Evolutionary conservation across 2,329 filamentous ascomycete genomes (phyloP).

Genomic region (Zelopaecilomyces penicillatus): DNA sequence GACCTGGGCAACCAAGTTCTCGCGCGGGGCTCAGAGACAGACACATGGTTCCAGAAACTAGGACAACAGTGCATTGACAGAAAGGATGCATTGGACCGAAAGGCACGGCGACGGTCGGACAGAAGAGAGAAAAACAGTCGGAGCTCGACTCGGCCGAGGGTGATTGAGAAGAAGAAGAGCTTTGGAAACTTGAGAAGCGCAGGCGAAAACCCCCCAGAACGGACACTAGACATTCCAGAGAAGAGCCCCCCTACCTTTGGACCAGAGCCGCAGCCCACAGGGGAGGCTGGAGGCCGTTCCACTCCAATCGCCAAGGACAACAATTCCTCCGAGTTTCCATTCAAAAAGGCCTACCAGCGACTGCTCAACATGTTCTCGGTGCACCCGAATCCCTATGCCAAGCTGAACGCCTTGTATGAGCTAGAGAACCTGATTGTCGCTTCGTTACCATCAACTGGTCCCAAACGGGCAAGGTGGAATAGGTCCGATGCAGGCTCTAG

Average conservation of each 20-base stretch:
- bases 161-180: slow-evolving; percentile 59
- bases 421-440: slow-evolving; percentile 74
- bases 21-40: slow-evolving; percentile 84
- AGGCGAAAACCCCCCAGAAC: slow-evolving; percentile 31
- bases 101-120: slow-evolving; percentile 30
- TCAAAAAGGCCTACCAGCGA: slow-evolving; percentile 68
- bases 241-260: slow-evolving; percentile 25
- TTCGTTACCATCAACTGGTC: slow-evolving; percentile 42
- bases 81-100: slow-evolving; percentile 45
- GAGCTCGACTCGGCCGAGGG: slow-evolving; percentile 39
- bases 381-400: slow-evolving; percentile 78
- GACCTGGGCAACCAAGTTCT: slow-evolving; percentile 84
- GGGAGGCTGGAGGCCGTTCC: slow-evolving; percentile 18
- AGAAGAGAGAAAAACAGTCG: slow-evolving; percentile 35
- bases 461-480: slow-evolving; percentile 27
- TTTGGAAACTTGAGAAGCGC: slow-evolving; percentile 54
- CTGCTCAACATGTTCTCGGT: slow-evolving; percentile 81
- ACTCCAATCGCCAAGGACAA: slow-evolving; percentile 18
- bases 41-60: slow-evolving; percentile 70
- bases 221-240: slow-evolving; percentile 30
- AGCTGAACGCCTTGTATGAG: slow-evolving; percentile 75
- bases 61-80: slow-evolving; percentile 58
- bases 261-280: slow-evolving; percentile 28
- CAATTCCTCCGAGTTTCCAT: slow-evolving; percentile 57
- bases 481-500: slow-evolving; percentile 29